Conservation (phyloP, 345 rosid genomes). For the Eucalyptus microcorys region DNA sequence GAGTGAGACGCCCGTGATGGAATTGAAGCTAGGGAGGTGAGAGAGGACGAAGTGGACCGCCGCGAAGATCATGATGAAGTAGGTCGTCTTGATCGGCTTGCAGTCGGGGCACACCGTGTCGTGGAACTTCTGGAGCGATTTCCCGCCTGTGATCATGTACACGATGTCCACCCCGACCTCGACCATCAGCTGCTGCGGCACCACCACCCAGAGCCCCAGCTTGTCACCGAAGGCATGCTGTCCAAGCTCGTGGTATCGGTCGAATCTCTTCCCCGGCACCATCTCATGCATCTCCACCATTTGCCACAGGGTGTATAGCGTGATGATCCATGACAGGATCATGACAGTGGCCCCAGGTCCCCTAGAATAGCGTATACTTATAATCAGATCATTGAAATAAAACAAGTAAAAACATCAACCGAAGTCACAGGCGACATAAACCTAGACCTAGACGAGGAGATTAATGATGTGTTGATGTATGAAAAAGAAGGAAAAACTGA, state of each 20-base stretch:
- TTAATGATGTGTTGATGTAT: neutral
- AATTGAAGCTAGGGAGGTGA: slow-evolving; percentile 59
- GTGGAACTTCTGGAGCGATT: slow-evolving; percentile 46
- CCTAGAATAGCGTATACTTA: neutral
- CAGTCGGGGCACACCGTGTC: slow-evolving; percentile 17
- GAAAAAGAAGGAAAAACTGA: neutral
- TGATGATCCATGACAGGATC: slow-evolving; percentile 63
- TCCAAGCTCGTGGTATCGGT: slow-evolving; percentile 63
- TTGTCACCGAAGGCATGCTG: slow-evolving; percentile 64
- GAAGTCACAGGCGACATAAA: neutral
- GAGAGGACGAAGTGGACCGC: slow-evolving; percentile 42
- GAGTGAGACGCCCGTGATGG: slow-evolving; percentile 41
- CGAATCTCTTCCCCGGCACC: slow-evolving; percentile 57
- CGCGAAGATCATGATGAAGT: slow-evolving; percentile 52
- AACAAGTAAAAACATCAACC: neutral
- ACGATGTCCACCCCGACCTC: slow-evolving; percentile 56
- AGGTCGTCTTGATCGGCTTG: slow-evolving; percentile 35
- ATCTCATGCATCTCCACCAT: slow-evolving; percentile 90
- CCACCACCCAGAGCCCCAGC: slow-evolving; percentile 62
- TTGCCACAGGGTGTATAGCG: slow-evolving; percentile 66
- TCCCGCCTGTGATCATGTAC: slow-evolving; percentile 56
- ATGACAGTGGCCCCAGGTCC: slow-evolving; percentile 7
- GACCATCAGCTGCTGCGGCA: slow-evolving; percentile 56
- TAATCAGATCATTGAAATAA: neutral
- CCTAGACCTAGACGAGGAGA: neutral